These are phyloP conservation scores for Passalora sequoiae DNA, from an alignment of 2,329 filamentous ascomycete species.

Conservation along the genomic window DNA sequence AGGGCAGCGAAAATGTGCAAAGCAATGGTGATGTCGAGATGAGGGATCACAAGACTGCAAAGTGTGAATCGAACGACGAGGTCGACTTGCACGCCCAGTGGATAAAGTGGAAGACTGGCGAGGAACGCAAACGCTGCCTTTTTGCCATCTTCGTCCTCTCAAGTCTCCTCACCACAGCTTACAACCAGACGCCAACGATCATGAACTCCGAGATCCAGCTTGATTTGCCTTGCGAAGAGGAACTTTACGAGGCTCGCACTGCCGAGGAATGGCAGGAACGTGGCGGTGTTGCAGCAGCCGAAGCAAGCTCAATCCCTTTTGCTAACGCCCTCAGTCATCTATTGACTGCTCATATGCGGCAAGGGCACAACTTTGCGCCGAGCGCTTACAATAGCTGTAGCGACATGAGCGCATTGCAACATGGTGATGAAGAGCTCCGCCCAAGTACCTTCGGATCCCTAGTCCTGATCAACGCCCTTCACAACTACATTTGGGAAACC, in stretches of 20 bases:
- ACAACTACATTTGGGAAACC: constrained; percentile 99
- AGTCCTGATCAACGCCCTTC: constrained; percentile 85
- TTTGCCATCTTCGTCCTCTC: constrained; percentile 89
- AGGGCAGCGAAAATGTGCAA: constrained; percentile 9
- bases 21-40: constrained; percentile 51
- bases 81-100: constrained; percentile 64
- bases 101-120: constrained; percentile 79
- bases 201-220: constrained; percentile 91
- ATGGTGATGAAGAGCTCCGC: constrained; percentile 56
- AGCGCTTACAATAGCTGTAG: constrained; percentile 25
- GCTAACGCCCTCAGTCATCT: constrained; percentile 75
- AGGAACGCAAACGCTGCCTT: constrained; percentile 89
- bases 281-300: constrained; percentile 65
- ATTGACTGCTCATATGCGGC: constrained; percentile 68
- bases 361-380: constrained; percentile 21
- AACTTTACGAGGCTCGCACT: constrained; percentile 78
- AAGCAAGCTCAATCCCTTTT: constrained; percentile 70
- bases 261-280: constrained; percentile 74
- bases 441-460: constrained; percentile 91
- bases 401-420: constrained; percentile 9
- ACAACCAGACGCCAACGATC: constrained; percentile 85
- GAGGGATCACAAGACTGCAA: constrained; percentile 21
- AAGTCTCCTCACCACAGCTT: constrained; percentile 82
- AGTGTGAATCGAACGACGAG: constrained; percentile 14
- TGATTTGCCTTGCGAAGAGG: constrained; percentile 87